A percentile compares a stretch with the other conserved stretches of the same genome.
Evolutionary conservation across 805 yeast genomes (phyloP).

Genomic region (Myxozyma vanderwaltii): DNA sequence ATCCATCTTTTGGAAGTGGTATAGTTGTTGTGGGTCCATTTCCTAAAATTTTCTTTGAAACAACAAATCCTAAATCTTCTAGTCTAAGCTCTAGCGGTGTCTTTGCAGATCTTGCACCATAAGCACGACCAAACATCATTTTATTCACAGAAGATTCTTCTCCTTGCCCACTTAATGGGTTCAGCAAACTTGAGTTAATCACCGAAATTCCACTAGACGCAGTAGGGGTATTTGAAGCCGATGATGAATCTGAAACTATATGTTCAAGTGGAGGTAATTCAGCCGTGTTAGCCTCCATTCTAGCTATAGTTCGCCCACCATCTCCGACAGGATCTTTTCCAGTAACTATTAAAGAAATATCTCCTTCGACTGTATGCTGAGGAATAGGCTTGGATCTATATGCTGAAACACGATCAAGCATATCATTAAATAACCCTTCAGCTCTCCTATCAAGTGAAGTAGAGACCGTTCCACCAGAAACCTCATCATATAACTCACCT

Average conservation of each 20-base stretch:
- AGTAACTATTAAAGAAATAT: slow-evolving; percentile 42
- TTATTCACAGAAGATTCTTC: not conserved
- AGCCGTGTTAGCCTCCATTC: slow-evolving; percentile 43
- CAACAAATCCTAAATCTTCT: slow-evolving; percentile 28
- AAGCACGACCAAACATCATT: slow-evolving; percentile 2
- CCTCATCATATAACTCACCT: slow-evolving; percentile 40
- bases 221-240: not conserved
- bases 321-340: slow-evolving; percentile 44
- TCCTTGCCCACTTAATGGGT: not conserved
- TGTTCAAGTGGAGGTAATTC: slow-evolving; percentile 40
- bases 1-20: slow-evolving; percentile 41
- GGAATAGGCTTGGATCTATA: slow-evolving; percentile 42
- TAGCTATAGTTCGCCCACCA: slow-evolving; percentile 45
- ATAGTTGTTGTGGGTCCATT: slow-evolving; percentile 40
- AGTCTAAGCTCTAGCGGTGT: slow-evolving; percentile 19
- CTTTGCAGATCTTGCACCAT: slow-evolving; percentile 9
- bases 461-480: slow-evolving; percentile 40
- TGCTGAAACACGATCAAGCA: slow-evolving; percentile 43
- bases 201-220: not conserved
- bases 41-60: not conserved
- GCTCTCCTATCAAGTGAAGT: slow-evolving; percentile 41
- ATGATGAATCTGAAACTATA: not conserved
- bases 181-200: not conserved
- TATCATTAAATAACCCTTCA: slow-evolving; percentile 42
- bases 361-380: slow-evolving; percentile 43